Conservation (phyloP, 2,329 filamentous ascomycete species). For the Cercospora nicotianae region DNA sequence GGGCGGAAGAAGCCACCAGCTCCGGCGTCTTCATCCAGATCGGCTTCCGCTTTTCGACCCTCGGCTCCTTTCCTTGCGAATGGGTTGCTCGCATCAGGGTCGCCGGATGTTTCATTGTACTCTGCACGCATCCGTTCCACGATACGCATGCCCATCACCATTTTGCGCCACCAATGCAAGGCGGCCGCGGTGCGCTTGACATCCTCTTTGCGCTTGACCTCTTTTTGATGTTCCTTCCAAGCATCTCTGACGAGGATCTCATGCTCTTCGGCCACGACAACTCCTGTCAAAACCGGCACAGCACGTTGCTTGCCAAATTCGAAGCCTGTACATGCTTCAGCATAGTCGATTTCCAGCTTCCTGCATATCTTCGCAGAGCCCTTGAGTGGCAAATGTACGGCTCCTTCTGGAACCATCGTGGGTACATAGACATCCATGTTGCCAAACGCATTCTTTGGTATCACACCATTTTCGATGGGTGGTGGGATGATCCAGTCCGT, state of each 20-base stretch:
- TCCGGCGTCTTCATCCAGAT: slow-evolving; percentile 28
- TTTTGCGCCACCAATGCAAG: slow-evolving; percentile 78
- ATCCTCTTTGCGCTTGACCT: slow-evolving; percentile 74
- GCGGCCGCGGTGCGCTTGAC: slow-evolving; percentile 75
- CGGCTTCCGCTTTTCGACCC: slow-evolving; percentile 23
- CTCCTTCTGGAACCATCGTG: slow-evolving; percentile 86
- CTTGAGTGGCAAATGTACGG: slow-evolving; percentile 77
- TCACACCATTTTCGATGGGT: slow-evolving; percentile 72
- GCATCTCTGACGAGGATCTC: slow-evolving; percentile 72
- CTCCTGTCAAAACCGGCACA: slow-evolving; percentile 85
- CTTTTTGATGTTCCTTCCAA: slow-evolving; percentile 71
- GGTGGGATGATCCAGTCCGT: slow-evolving; percentile 97
- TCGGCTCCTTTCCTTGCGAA: slow-evolving; percentile 43
- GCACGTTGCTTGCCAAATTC: slow-evolving; percentile 95
- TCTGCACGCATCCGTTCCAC: slow-evolving; percentile 73
- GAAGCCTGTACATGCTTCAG: slow-evolving; percentile 93
- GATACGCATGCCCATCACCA: slow-evolving; percentile 82
- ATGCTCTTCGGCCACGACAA: slow-evolving; percentile 82
- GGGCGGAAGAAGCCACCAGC: slow-evolving; percentile 47
- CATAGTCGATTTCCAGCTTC: slow-evolving; percentile 80
- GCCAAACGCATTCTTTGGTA: slow-evolving; percentile 91
- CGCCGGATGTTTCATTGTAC: slow-evolving; percentile 56
- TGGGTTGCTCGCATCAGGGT: slow-evolving; percentile 56
- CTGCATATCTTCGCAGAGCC: slow-evolving; percentile 79
- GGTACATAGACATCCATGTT: slow-evolving; percentile 96